Conservation (phyloP, 768 basidiomycete genomes). For the Hypholoma fasciculare region DNA sequence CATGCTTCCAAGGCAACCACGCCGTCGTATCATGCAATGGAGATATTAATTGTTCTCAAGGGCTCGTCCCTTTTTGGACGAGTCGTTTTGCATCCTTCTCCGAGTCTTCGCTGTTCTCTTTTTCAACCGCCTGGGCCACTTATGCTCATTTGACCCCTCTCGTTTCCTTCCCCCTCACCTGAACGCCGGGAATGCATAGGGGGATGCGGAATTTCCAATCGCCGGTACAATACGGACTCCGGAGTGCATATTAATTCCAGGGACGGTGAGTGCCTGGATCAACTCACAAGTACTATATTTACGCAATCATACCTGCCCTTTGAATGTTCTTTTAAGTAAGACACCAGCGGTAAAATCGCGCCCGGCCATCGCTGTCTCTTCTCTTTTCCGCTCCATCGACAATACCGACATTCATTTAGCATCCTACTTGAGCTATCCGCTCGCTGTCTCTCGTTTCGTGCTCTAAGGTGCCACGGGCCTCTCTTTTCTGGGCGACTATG, state of each 20-base stretch:
- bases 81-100: neutral
- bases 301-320: slow-evolving; percentile 8
- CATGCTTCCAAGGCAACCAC: neutral
- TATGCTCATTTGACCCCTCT: no score
- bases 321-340: slow-evolving; percentile 13
- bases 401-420: neutral
- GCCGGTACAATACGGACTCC: no score
- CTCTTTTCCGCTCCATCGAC: slow-evolving; percentile 4
- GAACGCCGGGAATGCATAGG: no score
- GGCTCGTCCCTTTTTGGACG: no score
- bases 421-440: slow-evolving; percentile 11
- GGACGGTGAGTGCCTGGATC: slow-evolving; percentile 12
- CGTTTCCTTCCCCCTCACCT: no score
- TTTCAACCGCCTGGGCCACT: no score
- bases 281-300: neutral
- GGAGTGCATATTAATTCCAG: neutral
- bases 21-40: neutral
- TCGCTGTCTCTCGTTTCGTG: neutral
- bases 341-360: neutral
- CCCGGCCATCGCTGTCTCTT: slow-evolving; percentile 2
- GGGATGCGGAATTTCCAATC: no score
- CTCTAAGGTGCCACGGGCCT: neutral
- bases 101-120: no score
- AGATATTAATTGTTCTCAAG: neutral
- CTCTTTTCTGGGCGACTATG: neutral